Percentiles rank a stretch among this genome's conserved stretches.
These are phyloP conservation scores for Phytophthora megakarya DNA, from an alignment of 352 stramenopile genomes.

Conservation along the genomic window DNA sequence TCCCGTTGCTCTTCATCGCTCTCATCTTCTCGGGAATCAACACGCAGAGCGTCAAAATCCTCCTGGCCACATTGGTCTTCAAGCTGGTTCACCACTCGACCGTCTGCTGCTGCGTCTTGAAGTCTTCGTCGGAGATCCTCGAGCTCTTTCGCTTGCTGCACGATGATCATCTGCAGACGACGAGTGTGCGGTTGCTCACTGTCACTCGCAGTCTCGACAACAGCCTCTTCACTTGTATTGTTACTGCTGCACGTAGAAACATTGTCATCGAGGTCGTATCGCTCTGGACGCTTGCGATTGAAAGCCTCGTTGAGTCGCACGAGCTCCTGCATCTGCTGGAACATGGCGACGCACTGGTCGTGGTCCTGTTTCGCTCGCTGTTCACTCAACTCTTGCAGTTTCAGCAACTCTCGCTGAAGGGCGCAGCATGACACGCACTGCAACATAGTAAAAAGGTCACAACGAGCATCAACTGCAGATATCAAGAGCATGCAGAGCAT, in stretches of 20 bases:
- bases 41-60: too few relatives aligned
- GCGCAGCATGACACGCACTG: conserved; percentile 26
- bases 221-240: neutral
- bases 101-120: conserved; percentile 8
- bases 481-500: neutral
- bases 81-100: neutral
- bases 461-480: neutral
- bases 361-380: conserved; percentile 38
- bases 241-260: neutral
- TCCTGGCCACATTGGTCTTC: too few relatives aligned
- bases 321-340: conserved; percentile 52
- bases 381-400: conserved; percentile 25
- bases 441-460: neutral
- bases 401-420: conserved; percentile 24
- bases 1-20: neutral
- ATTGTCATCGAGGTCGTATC: neutral
- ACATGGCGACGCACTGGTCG: conserved; percentile 46
- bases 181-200: conserved; percentile 12
- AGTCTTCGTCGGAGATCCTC: conserved; percentile 28
- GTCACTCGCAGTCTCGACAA: neutral
- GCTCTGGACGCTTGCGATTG: neutral
- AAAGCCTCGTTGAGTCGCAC: conserved; percentile 42
- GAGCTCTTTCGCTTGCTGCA: conserved; percentile 47
- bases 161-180: conserved; percentile 41
- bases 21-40: neutral